Percentiles rank a stretch among this genome's conserved stretches.
phyloP scores from a whole-genome alignment of 352 stramenopile genomes.

The Phytophthora hibernalis region DNA sequence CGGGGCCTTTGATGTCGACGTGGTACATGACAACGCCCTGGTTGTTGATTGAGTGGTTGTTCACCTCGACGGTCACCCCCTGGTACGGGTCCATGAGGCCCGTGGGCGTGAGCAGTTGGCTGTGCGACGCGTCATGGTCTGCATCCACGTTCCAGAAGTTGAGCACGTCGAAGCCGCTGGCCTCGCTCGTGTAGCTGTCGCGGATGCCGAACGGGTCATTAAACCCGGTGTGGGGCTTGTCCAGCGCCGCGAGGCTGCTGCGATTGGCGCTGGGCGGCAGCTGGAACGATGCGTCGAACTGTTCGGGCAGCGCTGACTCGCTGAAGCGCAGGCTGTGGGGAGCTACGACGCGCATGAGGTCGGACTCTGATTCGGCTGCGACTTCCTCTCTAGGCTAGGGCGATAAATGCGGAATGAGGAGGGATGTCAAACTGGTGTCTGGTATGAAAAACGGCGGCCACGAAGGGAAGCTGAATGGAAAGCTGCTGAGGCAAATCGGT shows the following conservation, averaged over 20 bases:
- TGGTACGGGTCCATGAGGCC: constrained; percentile 64
- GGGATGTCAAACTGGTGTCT: constrained; percentile 8
- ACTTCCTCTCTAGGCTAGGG: constrained; percentile 3
- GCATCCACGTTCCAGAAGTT: constrained; percentile 65
- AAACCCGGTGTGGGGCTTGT: constrained; percentile 34
- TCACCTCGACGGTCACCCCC: constrained; percentile 73
- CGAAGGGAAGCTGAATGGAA: too few relatives aligned
- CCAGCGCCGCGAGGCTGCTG: constrained; percentile 64
- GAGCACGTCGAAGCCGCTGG: constrained; percentile 66
- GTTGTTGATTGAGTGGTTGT: constrained; percentile 73
- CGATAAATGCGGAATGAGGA: constrained; percentile 35
- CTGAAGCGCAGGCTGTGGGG: constrained; percentile 47
- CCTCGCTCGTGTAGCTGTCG: constrained; percentile 70
- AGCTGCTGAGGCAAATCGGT: constrained; percentile 5
- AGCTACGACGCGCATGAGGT: constrained; percentile 38
- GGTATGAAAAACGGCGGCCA: not conserved
- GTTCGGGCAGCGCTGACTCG: constrained; percentile 59
- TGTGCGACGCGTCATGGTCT: constrained; percentile 46
- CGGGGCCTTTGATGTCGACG: constrained; percentile 84
- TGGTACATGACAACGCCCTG: constrained; percentile 91
- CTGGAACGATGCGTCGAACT: constrained; percentile 52
- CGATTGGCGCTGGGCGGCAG: constrained; percentile 56
- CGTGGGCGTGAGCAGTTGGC: constrained; percentile 44
- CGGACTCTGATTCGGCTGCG: not conserved
- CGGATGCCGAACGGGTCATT: constrained; percentile 36